Conservation (phyloP, 352 stramenopile species). For the Pythium aquatile region DNA sequence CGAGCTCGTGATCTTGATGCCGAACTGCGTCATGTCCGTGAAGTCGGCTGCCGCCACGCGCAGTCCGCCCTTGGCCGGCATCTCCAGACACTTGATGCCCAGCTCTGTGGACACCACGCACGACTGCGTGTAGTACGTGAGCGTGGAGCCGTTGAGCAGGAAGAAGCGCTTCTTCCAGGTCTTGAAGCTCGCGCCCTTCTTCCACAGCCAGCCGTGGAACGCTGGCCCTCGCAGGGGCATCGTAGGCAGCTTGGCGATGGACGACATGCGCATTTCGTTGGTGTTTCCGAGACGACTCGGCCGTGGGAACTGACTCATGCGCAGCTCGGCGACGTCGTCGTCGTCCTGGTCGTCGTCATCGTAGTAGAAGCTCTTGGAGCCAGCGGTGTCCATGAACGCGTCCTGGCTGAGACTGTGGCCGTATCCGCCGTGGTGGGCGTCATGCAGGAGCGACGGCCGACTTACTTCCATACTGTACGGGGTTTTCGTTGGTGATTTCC, state of each 20-base stretch:
- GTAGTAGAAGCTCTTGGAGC: not conserved
- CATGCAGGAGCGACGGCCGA: not conserved
- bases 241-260: slow-evolving; percentile 54
- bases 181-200: slow-evolving; percentile 69
- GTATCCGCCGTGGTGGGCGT: not conserved
- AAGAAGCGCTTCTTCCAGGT: slow-evolving; percentile 85
- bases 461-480: not conserved
- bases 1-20: slow-evolving; percentile 57
- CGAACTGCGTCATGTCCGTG: slow-evolving; percentile 52
- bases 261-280: slow-evolving; percentile 21
- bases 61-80: slow-evolving; percentile 52
- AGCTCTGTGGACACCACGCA: slow-evolving; percentile 63
- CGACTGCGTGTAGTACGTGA: slow-evolving; percentile 73
- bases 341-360: slow-evolving; percentile 7
- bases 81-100: slow-evolving; percentile 58
- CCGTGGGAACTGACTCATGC: slow-evolving; percentile 13
- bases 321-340: slow-evolving; percentile 13
- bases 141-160: slow-evolving; percentile 54
- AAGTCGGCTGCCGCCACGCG: slow-evolving; percentile 45
- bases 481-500: not conserved
- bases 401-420: not conserved
- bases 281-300: slow-evolving; percentile 8
- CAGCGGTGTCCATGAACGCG: not conserved
- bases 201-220: slow-evolving; percentile 80
- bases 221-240: slow-evolving; percentile 55